phyloP scores from a whole-genome alignment of 73 alveolate species.

The Loxodes magnus region DNA sequence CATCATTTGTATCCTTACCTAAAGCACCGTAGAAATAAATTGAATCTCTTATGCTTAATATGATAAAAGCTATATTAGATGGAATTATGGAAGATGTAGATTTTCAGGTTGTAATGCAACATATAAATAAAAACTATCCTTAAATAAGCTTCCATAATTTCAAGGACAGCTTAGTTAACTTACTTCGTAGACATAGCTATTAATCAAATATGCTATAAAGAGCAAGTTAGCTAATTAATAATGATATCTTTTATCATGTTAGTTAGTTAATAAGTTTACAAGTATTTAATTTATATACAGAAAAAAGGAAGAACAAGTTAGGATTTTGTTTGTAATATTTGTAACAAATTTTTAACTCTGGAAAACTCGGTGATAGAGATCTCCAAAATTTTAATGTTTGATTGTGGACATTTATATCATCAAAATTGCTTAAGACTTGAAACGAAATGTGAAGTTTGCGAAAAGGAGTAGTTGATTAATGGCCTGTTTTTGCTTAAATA shows the following conservation, averaged over 20 bases:
- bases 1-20: not conserved
- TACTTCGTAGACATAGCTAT: slow-evolving; percentile 2
- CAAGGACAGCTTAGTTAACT: not conserved
- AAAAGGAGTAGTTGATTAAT: too few species aligned
- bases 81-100: slow-evolving; percentile 9
- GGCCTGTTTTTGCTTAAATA: too few species aligned
- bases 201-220: not conserved
- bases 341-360: not conserved
- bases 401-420: slow-evolving; percentile 7
- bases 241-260: too few species aligned
- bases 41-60: slow-evolving; percentile 3
- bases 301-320: slow-evolving; percentile 2
- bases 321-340: not conserved
- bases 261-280: not conserved
- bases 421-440: not conserved
- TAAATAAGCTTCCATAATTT: slow-evolving; percentile 2
- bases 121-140: not conserved
- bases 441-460: too few species aligned
- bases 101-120: not conserved
- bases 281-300: not conserved
- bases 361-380: not conserved
- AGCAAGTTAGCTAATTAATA: not conserved
- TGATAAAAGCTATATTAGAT: not conserved
- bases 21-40: not conserved
- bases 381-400: not conserved